Conservation (phyloP, 1,284 basidiomycete genomes). For the Irpex lacteus region DNA sequence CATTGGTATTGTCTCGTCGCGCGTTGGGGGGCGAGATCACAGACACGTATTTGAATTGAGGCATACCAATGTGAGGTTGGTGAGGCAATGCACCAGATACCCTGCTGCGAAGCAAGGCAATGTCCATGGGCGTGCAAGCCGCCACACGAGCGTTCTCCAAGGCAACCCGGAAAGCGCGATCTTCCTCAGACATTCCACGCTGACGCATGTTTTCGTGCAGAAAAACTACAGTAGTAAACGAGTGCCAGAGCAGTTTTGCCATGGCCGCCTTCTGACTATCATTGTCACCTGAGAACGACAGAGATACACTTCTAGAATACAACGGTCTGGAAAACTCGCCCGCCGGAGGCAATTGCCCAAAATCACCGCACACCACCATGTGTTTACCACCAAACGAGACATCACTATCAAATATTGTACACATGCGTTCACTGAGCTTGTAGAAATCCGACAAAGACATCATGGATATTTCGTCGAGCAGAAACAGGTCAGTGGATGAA, state of each 20-base stretch:
- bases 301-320: background rate
- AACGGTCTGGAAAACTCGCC: background rate
- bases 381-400: background rate
- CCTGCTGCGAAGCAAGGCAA: no score
- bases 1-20: no score
- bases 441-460: background rate
- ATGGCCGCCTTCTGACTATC: conserved; percentile 24
- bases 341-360: background rate
- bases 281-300: background rate
- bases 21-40: no score
- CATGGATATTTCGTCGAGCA: conserved; percentile 1
- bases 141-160: background rate
- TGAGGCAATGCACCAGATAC: no score
- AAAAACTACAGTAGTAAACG: conserved; percentile 34
- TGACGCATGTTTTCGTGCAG: conserved; percentile 37
- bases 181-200: conserved; percentile 7
- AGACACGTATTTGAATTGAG: no score
- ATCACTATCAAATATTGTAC: conserved; percentile 15
- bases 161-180: background rate
- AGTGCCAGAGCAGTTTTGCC: conserved; percentile 34
- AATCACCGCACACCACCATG: background rate
- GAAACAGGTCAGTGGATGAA: background rate
- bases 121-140: no score
- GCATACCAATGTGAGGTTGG: no score
- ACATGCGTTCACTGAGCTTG: conserved; percentile 17